These are phyloP conservation scores for Musa beccarii DNA, from an alignment of 176 grass and related monocot species.

Conservation along the genomic window DNA sequence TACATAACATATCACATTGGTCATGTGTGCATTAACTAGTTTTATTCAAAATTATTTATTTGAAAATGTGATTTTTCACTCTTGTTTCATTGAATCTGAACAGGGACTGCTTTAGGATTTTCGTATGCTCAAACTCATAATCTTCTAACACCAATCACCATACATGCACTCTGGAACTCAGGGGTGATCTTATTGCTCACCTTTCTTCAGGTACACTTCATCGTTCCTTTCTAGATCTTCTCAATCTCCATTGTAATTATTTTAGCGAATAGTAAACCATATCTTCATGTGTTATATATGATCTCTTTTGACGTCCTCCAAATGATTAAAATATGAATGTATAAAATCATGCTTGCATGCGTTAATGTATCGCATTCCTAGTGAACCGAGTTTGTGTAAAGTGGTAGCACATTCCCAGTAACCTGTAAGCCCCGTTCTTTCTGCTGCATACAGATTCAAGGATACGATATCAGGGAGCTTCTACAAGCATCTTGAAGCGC, in stretches of 20 bases:
- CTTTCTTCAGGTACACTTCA: slow-evolving; percentile 74
- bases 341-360: too few species aligned
- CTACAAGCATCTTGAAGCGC: slow-evolving; percentile 52
- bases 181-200: slow-evolving; percentile 84
- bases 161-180: slow-evolving; percentile 91
- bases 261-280: too few species aligned
- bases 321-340: slow-evolving; percentile 6
- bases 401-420: background rate
- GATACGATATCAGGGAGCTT: slow-evolving; percentile 90
- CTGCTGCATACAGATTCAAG: slow-evolving; percentile 61
- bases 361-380: too few species aligned
- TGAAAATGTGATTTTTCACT: background rate
- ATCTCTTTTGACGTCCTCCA: background rate
- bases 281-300: background rate
- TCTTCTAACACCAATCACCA: slow-evolving; percentile 79
- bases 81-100: background rate
- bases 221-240: background rate
- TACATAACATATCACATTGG: background rate
- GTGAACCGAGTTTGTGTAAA: background rate
- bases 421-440: background rate
- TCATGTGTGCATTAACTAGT: background rate
- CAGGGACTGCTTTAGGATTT: slow-evolving; percentile 78
- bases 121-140: slow-evolving; percentile 92
- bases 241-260: background rate
- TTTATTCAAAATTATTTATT: background rate